phyloP scores from a whole-genome alignment of 768 basidiomycete genomes.

The Sarcodon aspratus region DNA sequence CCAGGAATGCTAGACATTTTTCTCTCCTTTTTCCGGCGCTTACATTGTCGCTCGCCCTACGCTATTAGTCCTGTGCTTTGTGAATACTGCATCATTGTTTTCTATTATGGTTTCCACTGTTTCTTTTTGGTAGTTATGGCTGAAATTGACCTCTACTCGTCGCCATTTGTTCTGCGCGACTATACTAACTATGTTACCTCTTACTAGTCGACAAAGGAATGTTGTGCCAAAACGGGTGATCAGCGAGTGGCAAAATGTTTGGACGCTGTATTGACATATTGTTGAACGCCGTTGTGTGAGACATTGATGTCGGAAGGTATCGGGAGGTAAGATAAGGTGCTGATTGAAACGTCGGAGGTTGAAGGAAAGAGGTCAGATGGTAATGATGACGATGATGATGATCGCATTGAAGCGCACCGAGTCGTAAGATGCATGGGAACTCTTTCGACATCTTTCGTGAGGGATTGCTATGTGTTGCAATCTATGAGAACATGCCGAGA shows the following conservation, averaged over 20 bases:
- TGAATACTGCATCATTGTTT: constrained; percentile 10
- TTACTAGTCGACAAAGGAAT: constrained; percentile 5
- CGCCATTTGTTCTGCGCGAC: constrained; percentile 1
- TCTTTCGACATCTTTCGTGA: constrained; percentile 34
- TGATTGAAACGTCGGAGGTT: constrained; percentile 14
- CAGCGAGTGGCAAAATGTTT: constrained; percentile 11
- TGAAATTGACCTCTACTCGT: constrained; percentile 7
- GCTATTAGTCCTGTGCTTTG: constrained; percentile 14
- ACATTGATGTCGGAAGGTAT: constrained; percentile 35
- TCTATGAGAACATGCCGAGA: background rate
- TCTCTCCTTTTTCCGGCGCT: constrained; percentile 5
- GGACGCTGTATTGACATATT: constrained; percentile 43
- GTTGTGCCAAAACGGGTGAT: constrained; percentile 16
- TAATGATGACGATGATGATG: constrained; percentile 2
- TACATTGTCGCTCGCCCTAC: background rate
- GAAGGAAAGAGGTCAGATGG: background rate
- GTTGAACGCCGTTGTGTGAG: constrained; percentile 57
- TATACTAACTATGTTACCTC: constrained; percentile 4
- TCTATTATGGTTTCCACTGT: background rate
- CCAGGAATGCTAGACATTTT: constrained; percentile 46
- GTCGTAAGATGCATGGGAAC: constrained; percentile 40
- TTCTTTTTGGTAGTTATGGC: background rate
- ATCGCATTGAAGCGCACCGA: constrained; percentile 27
- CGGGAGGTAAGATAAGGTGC: constrained; percentile 36
- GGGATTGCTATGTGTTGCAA: constrained; percentile 31